These are phyloP conservation scores for Theobroma cacao DNA, from an alignment of 345 rosid species.

Conservation along the genomic window DNA sequence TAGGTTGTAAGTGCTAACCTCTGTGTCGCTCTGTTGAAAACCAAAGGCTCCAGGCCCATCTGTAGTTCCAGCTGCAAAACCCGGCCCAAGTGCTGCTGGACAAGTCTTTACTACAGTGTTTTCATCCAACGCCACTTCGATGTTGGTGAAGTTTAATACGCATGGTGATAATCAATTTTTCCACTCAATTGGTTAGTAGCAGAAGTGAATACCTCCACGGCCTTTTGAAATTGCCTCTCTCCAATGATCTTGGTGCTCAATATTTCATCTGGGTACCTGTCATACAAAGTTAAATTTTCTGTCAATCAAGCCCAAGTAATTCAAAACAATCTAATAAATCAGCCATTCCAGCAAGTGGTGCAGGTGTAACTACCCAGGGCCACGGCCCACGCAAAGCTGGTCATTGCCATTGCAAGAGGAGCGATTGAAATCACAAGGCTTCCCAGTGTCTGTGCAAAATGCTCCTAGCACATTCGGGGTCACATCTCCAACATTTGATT, in stretches of 20 bases:
- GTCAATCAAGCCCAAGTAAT: background rate
- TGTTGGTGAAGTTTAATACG: conserved; percentile 43
- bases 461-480: conserved; percentile 61
- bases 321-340: background rate
- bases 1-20: conserved; percentile 27
- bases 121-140: conserved; percentile 43
- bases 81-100: conserved; percentile 52
- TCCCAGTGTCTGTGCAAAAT: conserved; percentile 46
- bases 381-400: conserved; percentile 54
- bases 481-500: conserved; percentile 65
- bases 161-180: conserved; percentile 47
- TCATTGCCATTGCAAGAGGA: conserved; percentile 55
- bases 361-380: conserved; percentile 42
- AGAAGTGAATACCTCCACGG: conserved; percentile 37
- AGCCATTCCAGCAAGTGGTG: background rate
- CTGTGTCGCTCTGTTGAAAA: conserved; percentile 56
- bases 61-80: conserved; percentile 65
- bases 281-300: background rate
- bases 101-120: conserved; percentile 38
- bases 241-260: conserved; percentile 53
- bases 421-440: conserved; percentile 58
- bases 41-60: conserved; percentile 60
- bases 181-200: conserved; percentile 35
- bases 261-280: conserved; percentile 55
- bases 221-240: conserved; percentile 48